Percentiles rank a stretch among this genome's conserved stretches.
phyloP scores from a whole-genome alignment of 2,329 filamentous ascomycete genomes.

The Aspergillus fumigatus region DNA sequence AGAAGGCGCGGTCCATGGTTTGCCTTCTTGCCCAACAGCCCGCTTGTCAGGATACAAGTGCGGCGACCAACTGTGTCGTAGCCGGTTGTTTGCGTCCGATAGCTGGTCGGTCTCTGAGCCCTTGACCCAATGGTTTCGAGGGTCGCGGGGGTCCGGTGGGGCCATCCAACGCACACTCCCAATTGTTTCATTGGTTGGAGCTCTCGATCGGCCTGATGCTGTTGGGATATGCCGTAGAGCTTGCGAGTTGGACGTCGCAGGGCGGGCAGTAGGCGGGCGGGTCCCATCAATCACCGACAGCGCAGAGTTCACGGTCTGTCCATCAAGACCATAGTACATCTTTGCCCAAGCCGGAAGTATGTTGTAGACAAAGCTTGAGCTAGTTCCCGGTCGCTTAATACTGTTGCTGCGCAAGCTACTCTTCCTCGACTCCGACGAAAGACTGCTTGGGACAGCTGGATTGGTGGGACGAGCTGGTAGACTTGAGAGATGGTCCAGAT shows the following conservation, averaged over 20 bases:
- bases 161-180: constrained; percentile 8
- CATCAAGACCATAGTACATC: constrained; percentile 66
- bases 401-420: constrained; percentile 36
- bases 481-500: constrained; percentile 33
- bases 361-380: constrained; percentile 42
- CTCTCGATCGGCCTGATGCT: constrained; percentile 27
- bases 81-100: constrained; percentile 35
- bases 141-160: constrained; percentile 33
- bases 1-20: constrained; percentile 70
- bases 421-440: constrained; percentile 40
- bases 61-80: constrained; percentile 66
- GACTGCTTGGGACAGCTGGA: constrained; percentile 35
- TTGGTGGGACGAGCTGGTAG: constrained; percentile 30
- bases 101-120: constrained; percentile 23
- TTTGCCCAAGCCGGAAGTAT: constrained; percentile 48
- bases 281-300: constrained; percentile 38
- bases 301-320: constrained; percentile 48
- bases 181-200: constrained; percentile 18
- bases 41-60: constrained; percentile 64
- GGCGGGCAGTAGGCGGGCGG: constrained; percentile 26
- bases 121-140: constrained; percentile 41
- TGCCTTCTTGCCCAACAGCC: constrained; percentile 48
- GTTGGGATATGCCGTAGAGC: constrained; percentile 28
- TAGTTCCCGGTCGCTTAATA: constrained; percentile 38
- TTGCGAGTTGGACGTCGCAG: constrained; percentile 28